Base-by-base conservation (phyloP, 2,329 filamentous ascomycete genomes). In the Blumeria hordei region DNA sequence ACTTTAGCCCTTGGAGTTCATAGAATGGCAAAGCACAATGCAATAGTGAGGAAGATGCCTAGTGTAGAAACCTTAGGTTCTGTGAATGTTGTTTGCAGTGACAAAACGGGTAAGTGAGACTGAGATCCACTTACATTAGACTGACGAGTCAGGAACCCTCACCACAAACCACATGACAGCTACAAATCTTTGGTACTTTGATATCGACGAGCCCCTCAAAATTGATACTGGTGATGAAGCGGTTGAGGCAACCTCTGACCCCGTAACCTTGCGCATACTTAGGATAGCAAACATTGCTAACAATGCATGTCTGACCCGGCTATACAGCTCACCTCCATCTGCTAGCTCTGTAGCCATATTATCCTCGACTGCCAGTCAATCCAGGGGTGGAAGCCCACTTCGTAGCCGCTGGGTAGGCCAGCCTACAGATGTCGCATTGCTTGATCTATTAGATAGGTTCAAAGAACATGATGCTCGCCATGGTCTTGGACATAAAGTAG, bases 31-130 rank as follows among this genome's bases (percentile, higher is more conserved):
- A 87, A 81, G 64, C 80, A 90, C 62, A 86, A 94, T 66, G 92
- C 92, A 8, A 98, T 98, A 66, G 90, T 98, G 57, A 83, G 92
- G 61, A 83, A 85, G 64, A 83, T 98, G 69, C 93, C 93, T 21
- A 96, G 92, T 67, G 93, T 98, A 8, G 92, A 98, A 67, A 98
- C 92, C 0, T 71, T 98, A 5, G 93, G 93, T 8, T 95, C 88
- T n/a, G 92, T 98, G 57, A 98, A 96, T 63, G 88, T 98, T n/a
- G 87, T 98, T 6, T 98, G 93, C 71, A 95, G 88, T 61, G 92
- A 98, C 72, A 98, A 98, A 71, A 98, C 92, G 45, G 87, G 79
- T 79, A 69, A 62, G 66, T 58, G 12, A 47, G 37, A 6, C 18
- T 18, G 18, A 51, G 16, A 16, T 34, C 34, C 60, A 33, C 12